Conservation (phyloP, 192 early-diverging fungal genomes). For the Podila epigama region DNA sequence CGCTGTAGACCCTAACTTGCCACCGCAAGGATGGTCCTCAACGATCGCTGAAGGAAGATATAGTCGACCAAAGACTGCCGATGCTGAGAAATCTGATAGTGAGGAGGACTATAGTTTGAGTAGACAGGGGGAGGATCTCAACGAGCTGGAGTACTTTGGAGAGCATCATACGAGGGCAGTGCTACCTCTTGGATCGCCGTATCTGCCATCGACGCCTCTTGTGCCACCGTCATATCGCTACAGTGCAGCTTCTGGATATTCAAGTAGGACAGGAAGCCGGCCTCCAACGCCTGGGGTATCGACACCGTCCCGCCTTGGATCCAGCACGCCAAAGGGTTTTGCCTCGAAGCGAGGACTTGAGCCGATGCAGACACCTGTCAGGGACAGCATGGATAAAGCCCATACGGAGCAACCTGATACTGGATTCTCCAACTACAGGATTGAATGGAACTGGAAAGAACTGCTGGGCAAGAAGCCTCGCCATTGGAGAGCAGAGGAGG, state of each 20-base stretch:
- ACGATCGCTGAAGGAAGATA: constrained; percentile 8
- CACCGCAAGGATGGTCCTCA: not conserved
- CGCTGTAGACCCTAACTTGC: constrained; percentile 27
- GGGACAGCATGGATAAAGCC: not conserved
- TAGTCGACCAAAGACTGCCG: not conserved
- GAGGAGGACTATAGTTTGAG: constrained; percentile 8
- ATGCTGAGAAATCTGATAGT: not conserved
- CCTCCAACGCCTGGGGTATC: constrained; percentile 35
- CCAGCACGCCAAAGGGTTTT: constrained; percentile 24
- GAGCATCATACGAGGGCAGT: constrained; percentile 11
- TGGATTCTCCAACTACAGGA: constrained; percentile 43
- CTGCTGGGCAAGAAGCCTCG: constrained; percentile 44
- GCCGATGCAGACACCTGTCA: constrained; percentile 1
- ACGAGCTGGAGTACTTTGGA: constrained; percentile 50
- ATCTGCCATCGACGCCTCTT: constrained; percentile 41
- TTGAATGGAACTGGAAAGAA: constrained; percentile 51
- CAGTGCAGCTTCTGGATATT: constrained; percentile 25
- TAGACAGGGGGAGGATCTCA: constrained; percentile 16
- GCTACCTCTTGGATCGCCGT: constrained; percentile 32
- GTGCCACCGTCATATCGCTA: constrained; percentile 9
- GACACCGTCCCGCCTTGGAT: constrained; percentile 37
- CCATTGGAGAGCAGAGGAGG: constrained; percentile 39
- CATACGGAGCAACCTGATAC: constrained; percentile 14
- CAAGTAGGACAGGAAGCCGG: constrained; percentile 37
- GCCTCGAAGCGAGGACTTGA: constrained; percentile 20